phyloP scores from a whole-genome alignment of 148 eudicot genomes.

The Beta vulgaris region DNA sequence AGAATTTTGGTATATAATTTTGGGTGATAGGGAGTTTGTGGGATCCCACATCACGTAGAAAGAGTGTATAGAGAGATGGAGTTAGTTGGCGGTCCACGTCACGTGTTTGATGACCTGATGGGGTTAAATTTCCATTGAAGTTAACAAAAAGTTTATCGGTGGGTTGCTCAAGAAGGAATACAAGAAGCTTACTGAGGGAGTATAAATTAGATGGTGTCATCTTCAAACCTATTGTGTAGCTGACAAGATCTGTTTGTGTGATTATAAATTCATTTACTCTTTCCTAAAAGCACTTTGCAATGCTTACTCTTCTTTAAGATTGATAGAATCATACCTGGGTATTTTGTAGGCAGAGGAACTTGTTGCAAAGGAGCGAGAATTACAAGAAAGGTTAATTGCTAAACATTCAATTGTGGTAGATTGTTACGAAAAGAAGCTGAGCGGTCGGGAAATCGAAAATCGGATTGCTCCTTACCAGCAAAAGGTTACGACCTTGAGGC shows the following conservation, averaged over 20 bases:
- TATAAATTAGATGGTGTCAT: too few species aligned
- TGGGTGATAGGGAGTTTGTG: too few species aligned
- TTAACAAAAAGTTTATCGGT: too few species aligned
- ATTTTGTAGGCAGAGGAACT: slow-evolving; percentile 70
- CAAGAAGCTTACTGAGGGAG: too few species aligned
- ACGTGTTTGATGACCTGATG: too few species aligned
- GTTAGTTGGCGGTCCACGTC: too few species aligned
- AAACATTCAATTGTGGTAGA: slow-evolving; percentile 81
- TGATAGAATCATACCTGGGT: slow-evolving; percentile 17
- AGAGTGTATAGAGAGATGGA: too few species aligned
- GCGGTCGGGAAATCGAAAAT: slow-evolving; percentile 76
- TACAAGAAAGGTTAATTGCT: slow-evolving; percentile 67
- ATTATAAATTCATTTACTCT: too few species aligned
- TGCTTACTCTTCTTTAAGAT: background rate
- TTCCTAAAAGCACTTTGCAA: background rate
- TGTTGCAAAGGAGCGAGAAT: slow-evolving; percentile 78
- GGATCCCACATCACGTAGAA: too few species aligned
- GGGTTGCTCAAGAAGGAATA: too few species aligned
- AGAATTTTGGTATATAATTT: too few species aligned
- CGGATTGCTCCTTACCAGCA: slow-evolving; percentile 78
- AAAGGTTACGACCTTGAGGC: slow-evolving; percentile 64
- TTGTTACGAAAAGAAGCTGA: slow-evolving; percentile 70
- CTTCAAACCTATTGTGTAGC: background rate
- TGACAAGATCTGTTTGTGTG: background rate
- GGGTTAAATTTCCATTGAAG: too few species aligned